Conservation (phyloP, 768 basidiomycete genomes). For the Tricholoma matsutake region DNA sequence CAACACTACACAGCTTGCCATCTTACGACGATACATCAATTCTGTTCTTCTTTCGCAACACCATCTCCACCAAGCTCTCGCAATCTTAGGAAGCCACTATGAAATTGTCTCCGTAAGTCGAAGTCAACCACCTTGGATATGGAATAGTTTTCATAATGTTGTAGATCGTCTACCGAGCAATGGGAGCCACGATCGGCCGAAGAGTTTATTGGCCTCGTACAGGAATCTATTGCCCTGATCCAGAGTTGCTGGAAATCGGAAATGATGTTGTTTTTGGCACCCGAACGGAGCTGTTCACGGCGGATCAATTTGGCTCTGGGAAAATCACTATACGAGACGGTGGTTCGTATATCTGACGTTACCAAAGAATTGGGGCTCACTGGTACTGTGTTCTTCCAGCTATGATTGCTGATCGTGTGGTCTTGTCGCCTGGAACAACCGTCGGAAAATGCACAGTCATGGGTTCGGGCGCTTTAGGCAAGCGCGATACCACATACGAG, state of each 20-base stretch:
- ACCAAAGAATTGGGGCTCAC: background rate
- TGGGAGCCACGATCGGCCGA: slow-evolving; percentile 48
- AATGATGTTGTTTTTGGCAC: slow-evolving; percentile 51
- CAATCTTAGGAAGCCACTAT: slow-evolving; percentile 45
- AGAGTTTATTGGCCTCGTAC: slow-evolving; percentile 49
- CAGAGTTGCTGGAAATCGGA: slow-evolving; percentile 46
- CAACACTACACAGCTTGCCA: slow-evolving; percentile 27
- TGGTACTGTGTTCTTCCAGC: slow-evolving; percentile 19
- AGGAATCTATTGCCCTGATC: slow-evolving; percentile 43
- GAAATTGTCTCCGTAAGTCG: slow-evolving; percentile 40
- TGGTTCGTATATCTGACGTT: slow-evolving; percentile 20
- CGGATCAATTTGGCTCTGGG: slow-evolving; percentile 38
- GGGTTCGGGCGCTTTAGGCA: slow-evolving; percentile 47
- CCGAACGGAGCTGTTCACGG: slow-evolving; percentile 41
- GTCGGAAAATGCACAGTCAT: slow-evolving; percentile 41
- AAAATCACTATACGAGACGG: slow-evolving; percentile 38
- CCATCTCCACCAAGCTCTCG: slow-evolving; percentile 35
- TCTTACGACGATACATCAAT: slow-evolving; percentile 38
- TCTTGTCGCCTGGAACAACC: slow-evolving; percentile 40
- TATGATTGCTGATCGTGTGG: slow-evolving; percentile 48
- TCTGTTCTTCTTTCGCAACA: slow-evolving; percentile 33
- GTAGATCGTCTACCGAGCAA: slow-evolving; percentile 39
- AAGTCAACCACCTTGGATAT: background rate
- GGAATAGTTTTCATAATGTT: background rate
- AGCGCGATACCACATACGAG: slow-evolving; percentile 37